Evolutionary conservation across 2,329 filamentous ascomycete genomes (phyloP).

Genomic region (Trichoderma koningiopsis): DNA sequence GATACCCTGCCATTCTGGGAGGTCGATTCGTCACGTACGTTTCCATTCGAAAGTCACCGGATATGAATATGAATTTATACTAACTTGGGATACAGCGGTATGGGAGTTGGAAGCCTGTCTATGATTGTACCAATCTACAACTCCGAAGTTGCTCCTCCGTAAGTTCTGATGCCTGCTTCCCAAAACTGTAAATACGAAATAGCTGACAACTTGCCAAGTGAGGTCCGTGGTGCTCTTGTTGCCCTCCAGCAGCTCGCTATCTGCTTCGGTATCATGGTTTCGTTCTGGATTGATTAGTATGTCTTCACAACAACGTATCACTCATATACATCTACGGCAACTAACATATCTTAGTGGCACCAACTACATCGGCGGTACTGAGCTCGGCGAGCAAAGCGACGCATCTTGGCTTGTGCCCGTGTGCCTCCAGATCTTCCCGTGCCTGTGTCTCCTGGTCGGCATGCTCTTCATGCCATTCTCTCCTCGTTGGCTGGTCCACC

Average conservation of each 20-base stretch:
- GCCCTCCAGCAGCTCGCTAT: constrained; percentile 57
- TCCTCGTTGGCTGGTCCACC: constrained; percentile 74
- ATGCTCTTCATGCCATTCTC: constrained; percentile 82
- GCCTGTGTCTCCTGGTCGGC: constrained; percentile 65
- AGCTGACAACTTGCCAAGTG: not conserved
- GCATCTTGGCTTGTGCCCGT: constrained; percentile 75
- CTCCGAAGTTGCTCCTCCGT: constrained; percentile 49
- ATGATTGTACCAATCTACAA: constrained; percentile 65
- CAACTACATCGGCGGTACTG: constrained; percentile 64
- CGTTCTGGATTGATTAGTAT: constrained; percentile 62
- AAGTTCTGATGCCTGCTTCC: not conserved
- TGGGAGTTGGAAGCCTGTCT: constrained; percentile 69
- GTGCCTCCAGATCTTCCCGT: constrained; percentile 69
- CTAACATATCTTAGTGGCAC: constrained; percentile 45
- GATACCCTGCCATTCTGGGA: constrained; percentile 64
- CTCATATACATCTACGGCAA: not conserved
- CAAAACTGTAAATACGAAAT: not conserved
- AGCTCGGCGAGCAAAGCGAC: constrained; percentile 55
- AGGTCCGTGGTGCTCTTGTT: constrained; percentile 46
- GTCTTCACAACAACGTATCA: not conserved
- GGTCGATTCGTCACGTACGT: constrained; percentile 69
- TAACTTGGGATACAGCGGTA: constrained; percentile 47
- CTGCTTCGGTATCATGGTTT: constrained; percentile 65
- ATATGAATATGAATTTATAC: not conserved
- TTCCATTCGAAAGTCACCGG: too few relatives aligned